Percentiles rank a stretch among this genome's conserved stretches.
Conservation (phyloP, 106 monocot species). For the Alisma plantagoaquatica region DNA sequence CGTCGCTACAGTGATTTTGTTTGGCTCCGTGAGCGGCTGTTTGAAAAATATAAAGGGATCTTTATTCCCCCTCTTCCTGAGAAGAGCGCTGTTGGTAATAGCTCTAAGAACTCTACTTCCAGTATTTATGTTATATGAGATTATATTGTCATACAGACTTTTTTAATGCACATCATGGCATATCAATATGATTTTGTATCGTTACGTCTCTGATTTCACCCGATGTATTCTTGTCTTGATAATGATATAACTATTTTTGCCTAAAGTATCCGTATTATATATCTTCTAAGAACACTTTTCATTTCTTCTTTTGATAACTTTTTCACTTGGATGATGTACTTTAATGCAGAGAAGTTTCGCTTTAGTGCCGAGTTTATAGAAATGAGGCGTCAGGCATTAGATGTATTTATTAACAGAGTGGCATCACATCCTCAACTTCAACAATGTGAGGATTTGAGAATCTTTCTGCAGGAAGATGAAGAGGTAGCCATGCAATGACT, state of each 20-base stretch:
- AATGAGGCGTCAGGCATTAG: constrained; percentile 61
- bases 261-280: too few species aligned
- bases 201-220: neutral
- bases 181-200: too few species aligned
- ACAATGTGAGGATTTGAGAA: constrained; percentile 59
- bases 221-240: neutral
- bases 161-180: too few species aligned
- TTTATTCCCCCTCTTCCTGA: constrained; percentile 97
- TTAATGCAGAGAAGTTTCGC: constrained; percentile 58
- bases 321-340: too few species aligned
- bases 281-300: neutral
- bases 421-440: constrained; percentile 63
- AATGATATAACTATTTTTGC: too few species aligned
- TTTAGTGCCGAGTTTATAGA: constrained; percentile 82
- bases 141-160: too few species aligned
- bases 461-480: constrained; percentile 75
- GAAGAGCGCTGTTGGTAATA: constrained; percentile 96
- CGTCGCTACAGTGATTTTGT: constrained; percentile 71
- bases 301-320: neutral
- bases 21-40: constrained; percentile 60
- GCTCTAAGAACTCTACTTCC: neutral
- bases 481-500: constrained; percentile 36
- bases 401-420: constrained; percentile 61
- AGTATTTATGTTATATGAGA: too few species aligned
- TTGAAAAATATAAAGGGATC: constrained; percentile 87